Conservation (phyloP, 345 rosid genomes). For the Hibiscus syriacus region DNA sequence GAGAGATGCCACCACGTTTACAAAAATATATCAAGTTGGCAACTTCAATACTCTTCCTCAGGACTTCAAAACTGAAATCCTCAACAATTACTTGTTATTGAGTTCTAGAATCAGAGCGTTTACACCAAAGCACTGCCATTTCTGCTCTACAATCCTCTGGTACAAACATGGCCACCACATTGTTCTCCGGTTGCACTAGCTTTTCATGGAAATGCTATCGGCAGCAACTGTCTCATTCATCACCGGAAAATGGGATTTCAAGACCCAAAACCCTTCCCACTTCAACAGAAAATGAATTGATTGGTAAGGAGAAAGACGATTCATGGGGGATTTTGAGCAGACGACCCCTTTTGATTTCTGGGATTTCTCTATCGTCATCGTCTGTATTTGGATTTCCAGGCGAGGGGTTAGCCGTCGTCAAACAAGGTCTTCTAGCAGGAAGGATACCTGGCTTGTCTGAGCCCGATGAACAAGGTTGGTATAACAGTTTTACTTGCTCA, state of each 20-base stretch:
- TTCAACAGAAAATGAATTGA: constrained; percentile 5
- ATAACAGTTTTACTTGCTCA: not conserved
- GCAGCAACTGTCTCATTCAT: not conserved
- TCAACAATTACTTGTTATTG: not conserved
- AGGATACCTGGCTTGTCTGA: constrained; percentile 89
- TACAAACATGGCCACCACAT: constrained; percentile 29
- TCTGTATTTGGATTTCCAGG: constrained; percentile 37
- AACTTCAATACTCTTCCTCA: too few relatives aligned
- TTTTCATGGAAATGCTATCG: constrained; percentile 28
- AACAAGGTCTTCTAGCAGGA: constrained; percentile 87
- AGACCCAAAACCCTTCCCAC: constrained; percentile 17
- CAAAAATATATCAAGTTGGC: too few relatives aligned
- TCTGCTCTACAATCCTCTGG: not conserved
- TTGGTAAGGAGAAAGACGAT: constrained; percentile 20
- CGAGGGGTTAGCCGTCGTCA: constrained; percentile 62
- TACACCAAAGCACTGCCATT: too few relatives aligned
- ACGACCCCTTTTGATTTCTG: constrained; percentile 49
- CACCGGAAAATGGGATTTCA: constrained; percentile 11
- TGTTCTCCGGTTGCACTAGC: constrained; percentile 26
- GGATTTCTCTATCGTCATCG: constrained; percentile 37
- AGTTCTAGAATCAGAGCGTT: too few relatives aligned
- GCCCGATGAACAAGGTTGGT: constrained; percentile 80
- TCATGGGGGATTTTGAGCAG: constrained; percentile 30
- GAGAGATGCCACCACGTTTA: constrained; percentile 13
- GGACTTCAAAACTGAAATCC: too few relatives aligned